phyloP scores from a whole-genome alignment of 805 yeast genomes.

The Wickerhamiella qilinensis region DNA sequence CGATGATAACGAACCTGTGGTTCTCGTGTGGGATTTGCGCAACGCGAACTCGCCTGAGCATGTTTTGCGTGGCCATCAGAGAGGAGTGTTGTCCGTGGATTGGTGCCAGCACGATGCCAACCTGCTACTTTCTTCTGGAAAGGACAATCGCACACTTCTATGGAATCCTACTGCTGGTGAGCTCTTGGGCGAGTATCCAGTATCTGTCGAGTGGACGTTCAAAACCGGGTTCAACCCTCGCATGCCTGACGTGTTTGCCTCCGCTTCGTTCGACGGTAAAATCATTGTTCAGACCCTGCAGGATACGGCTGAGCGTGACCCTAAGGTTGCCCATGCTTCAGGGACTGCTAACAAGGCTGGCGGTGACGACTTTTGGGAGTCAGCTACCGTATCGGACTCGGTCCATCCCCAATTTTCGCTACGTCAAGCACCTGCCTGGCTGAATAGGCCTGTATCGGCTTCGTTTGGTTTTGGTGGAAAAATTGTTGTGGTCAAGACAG shows the following conservation, averaged over 20 bases:
- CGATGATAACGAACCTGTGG: constrained; percentile 52
- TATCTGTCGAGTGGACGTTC: constrained; percentile 88
- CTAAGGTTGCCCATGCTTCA: too few relatives aligned
- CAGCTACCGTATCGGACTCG: constrained; percentile 23
- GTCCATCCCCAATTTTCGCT: constrained; percentile 46
- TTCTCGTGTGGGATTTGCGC: constrained; percentile 86
- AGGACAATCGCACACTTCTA: constrained; percentile 69
- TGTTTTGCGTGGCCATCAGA: constrained; percentile 60
- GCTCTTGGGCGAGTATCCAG: constrained; percentile 73
- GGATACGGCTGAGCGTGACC: constrained; percentile 36
- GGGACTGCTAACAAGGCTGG: constrained; percentile 21
- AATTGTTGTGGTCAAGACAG: constrained; percentile 32
- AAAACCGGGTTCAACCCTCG: constrained; percentile 75
- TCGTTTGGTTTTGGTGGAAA: constrained; percentile 92
- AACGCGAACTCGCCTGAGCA: constrained; percentile 83
- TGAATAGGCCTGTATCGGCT: constrained; percentile 54
- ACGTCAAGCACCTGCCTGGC: constrained; percentile 83
- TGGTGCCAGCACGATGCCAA: constrained; percentile 81
- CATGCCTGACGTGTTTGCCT: constrained; percentile 65
- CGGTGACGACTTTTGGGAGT: constrained; percentile 77
- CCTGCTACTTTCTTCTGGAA: constrained; percentile 76
- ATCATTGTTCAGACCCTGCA: constrained; percentile 72
- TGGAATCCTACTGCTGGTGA: constrained; percentile 79
- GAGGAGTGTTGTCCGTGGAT: constrained; percentile 79
- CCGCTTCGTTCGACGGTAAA: constrained; percentile 63